Evolutionary conservation across 371 early-diverging fungal genomes (phyloP).

Genomic region (Mortierella sp.): DNA sequence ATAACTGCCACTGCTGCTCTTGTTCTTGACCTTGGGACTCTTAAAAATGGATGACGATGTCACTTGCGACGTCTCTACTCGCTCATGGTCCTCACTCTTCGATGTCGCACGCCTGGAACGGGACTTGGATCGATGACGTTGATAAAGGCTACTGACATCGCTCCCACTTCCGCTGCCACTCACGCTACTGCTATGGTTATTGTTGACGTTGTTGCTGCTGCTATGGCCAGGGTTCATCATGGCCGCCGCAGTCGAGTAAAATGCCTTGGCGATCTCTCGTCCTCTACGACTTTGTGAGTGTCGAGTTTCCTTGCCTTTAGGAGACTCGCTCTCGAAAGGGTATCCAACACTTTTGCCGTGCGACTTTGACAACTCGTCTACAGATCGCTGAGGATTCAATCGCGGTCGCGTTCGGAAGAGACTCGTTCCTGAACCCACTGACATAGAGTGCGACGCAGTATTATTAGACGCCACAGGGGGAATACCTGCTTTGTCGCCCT

Average conservation of each 20-base stretch:
- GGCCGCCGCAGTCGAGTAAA: constrained; percentile 22
- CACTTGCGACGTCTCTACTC: not conserved
- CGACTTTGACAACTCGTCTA: constrained; percentile 29
- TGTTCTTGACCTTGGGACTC: not conserved
- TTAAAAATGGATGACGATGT: not conserved
- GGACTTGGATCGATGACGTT: not conserved
- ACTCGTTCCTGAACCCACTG: not conserved
- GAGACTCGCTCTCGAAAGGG: too few relatives aligned
- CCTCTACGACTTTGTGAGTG: too few relatives aligned
- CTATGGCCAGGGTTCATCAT: constrained; percentile 8
- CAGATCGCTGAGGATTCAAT: constrained; percentile 38
- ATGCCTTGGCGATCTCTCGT: not conserved
- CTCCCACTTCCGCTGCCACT: not conserved
- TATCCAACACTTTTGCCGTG: too few relatives aligned
- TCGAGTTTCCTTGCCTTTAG: not conserved
- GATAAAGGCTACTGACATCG: not conserved
- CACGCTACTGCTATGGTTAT: too few relatives aligned
- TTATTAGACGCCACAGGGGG: too few relatives aligned
- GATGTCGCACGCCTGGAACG: not conserved
- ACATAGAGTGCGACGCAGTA: not conserved
- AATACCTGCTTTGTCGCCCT: too few relatives aligned
- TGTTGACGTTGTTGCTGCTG: not conserved
- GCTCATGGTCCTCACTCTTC: not conserved
- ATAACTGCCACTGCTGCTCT: not conserved
- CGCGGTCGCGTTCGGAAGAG: constrained; percentile 28